Evolutionary conservation across 805 yeast genomes (phyloP).

Genomic region (Teunomyces tritomae): DNA sequence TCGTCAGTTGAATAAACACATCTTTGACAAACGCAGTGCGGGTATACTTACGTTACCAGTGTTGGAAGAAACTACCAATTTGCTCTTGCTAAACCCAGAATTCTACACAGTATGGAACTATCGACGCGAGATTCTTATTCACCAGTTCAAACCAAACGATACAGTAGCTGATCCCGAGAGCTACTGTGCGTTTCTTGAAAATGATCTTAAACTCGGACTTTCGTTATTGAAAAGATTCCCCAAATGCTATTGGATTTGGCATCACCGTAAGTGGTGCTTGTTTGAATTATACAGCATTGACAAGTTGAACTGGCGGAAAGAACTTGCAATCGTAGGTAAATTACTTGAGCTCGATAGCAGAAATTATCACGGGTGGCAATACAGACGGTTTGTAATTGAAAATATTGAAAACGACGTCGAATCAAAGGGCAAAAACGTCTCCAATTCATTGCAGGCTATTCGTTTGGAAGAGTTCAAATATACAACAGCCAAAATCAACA

Average conservation of each 20-base stretch:
- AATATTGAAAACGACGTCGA: conserved; percentile 29
- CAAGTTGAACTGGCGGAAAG: conserved; percentile 63
- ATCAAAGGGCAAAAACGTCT: background rate
- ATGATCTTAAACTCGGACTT: conserved; percentile 64
- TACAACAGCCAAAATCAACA: conserved; percentile 75
- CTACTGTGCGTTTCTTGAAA: conserved; percentile 34
- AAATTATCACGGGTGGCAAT: conserved; percentile 96
- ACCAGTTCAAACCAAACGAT: conserved; percentile 20
- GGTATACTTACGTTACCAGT: conserved; percentile 24
- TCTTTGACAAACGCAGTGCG: conserved; percentile 32
- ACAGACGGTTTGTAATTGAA: conserved; percentile 68
- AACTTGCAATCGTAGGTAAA: conserved; percentile 65
- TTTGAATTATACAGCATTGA: conserved; percentile 42
- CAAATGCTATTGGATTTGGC: conserved; percentile 97
- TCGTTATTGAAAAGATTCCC: conserved; percentile 63
- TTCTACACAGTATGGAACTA: conserved; percentile 88
- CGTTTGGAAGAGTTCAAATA: conserved; percentile 61
- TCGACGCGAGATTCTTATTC: conserved; percentile 65
- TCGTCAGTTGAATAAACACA: conserved; percentile 39
- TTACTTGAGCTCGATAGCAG: conserved; percentile 72
- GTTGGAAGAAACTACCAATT: conserved; percentile 52
- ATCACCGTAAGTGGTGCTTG: conserved; percentile 83
- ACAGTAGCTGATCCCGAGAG: conserved; percentile 7
- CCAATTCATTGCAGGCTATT: conserved; percentile 20
- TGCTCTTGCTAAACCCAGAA: conserved; percentile 76